These are phyloP conservation scores for Myxozyma melibiosi DNA, from an alignment of 805 yeast species.

Conservation along the genomic window DNA sequence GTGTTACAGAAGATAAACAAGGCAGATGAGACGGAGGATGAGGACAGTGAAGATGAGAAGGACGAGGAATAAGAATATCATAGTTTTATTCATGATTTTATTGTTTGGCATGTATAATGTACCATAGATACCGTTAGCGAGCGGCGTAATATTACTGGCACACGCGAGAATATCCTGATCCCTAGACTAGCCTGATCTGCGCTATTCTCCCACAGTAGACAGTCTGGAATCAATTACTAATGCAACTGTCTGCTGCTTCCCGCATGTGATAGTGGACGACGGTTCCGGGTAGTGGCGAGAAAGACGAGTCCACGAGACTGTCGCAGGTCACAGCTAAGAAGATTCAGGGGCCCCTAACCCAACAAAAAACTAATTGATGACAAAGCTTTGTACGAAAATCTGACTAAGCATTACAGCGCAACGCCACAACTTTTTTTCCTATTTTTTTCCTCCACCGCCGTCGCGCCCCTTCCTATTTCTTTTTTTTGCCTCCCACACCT, in stretches of 20 bases:
- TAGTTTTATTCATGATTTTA: neutral
- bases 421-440: slow-evolving; percentile 15
- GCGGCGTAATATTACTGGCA: too few species aligned
- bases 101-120: too few species aligned
- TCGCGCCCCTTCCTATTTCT: slow-evolving; percentile 3
- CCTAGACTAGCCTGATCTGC: too few species aligned
- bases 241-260: too few species aligned
- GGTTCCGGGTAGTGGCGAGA: neutral
- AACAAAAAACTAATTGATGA: neutral
- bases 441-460: slow-evolving; percentile 7
- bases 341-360: neutral
- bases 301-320: neutral
- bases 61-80: neutral
- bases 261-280: too few species aligned
- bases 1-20: slow-evolving; percentile 2
- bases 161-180: too few species aligned
- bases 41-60: slow-evolving; percentile 15
- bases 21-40: slow-evolving; percentile 9
- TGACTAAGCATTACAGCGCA: neutral
- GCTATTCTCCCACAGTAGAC: too few species aligned
- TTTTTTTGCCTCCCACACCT: neutral
- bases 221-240: too few species aligned
- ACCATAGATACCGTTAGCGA: too few species aligned
- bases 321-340: neutral
- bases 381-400: neutral